Percentiles rank a stretch among this genome's conserved stretches.
Evolutionary conservation across 169 alveolate species (phyloP).

Genomic region (Eimeria tenella): DNA sequence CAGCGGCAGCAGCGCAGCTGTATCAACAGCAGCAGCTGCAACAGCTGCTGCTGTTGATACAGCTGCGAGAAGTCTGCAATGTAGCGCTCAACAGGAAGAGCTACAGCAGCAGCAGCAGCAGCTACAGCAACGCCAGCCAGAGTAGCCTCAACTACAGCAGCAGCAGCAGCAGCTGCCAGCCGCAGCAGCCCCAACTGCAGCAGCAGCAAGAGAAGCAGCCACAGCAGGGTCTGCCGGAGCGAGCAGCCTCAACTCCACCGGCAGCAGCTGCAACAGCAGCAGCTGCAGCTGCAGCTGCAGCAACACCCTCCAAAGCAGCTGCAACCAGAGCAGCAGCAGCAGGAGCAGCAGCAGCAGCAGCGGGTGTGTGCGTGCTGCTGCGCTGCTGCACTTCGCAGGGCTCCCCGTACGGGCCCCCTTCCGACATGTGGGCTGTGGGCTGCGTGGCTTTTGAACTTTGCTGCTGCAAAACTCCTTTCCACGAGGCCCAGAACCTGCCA

Average conservation of each 20-base stretch:
- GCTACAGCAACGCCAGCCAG: too few relatives aligned
- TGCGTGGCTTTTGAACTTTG: slow-evolving; percentile 90
- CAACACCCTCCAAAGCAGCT: too few relatives aligned
- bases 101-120: too few relatives aligned
- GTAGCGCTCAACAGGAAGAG: too few relatives aligned
- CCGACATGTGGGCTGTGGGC: slow-evolving; percentile 99
- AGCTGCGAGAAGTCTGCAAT: too few relatives aligned
- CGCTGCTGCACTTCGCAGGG: slow-evolving; percentile 92
- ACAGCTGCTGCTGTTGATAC: slow-evolving; percentile 15
- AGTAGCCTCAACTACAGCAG: too few relatives aligned
- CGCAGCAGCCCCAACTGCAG: too few relatives aligned
- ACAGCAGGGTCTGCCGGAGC: too few relatives aligned
- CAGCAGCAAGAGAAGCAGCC: slow-evolving; percentile 26
- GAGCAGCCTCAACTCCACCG: too few relatives aligned
- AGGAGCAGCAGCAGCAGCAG: too few relatives aligned
- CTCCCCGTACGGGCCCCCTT: slow-evolving; percentile 97
- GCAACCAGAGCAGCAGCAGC: too few relatives aligned
- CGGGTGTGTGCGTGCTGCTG: too few relatives aligned
- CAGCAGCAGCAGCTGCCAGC: not conserved
- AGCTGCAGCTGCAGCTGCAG: not conserved
- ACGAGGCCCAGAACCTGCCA: slow-evolving; percentile 89
- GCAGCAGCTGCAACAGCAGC: not conserved
- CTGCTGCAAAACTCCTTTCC: slow-evolving; percentile 90
- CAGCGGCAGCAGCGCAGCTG: not conserved
- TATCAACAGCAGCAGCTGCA: not conserved